Conservation (phyloP, 139 green algal species). For the Chlamydomonas incerta region DNA sequence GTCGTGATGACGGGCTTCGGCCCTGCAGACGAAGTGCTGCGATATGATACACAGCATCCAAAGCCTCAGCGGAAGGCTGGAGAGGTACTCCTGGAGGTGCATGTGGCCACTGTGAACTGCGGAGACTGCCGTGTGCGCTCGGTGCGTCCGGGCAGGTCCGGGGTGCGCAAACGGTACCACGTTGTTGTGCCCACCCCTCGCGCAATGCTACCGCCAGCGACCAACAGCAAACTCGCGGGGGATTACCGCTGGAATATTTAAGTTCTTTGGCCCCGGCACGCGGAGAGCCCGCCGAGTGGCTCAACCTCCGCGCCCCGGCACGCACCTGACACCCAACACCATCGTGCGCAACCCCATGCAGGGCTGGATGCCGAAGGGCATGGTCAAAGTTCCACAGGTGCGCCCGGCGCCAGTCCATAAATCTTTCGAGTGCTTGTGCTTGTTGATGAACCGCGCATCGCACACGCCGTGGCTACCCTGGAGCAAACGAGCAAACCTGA, state of each 20-base stretch:
- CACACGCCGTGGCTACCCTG: neutral
- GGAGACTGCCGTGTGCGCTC: neutral
- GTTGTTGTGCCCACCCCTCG: too few species aligned
- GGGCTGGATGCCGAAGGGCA: slow-evolving; percentile 1
- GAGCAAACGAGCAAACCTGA: neutral
- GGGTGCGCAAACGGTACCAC: too few species aligned
- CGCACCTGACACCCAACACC: neutral
- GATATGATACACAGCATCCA: neutral
- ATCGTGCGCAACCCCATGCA: neutral
- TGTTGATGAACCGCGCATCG: too few species aligned
- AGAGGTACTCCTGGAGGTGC: slow-evolving; percentile 27
- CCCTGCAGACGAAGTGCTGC: neutral
- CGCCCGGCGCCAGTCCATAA: too few species aligned
- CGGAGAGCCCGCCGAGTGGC: too few species aligned
- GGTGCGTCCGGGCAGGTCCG: neutral
- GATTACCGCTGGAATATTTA: too few species aligned
- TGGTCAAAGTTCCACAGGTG: slow-evolving; percentile 29
- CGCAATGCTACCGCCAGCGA: too few species aligned
- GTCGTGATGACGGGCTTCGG: slow-evolving; percentile 11
- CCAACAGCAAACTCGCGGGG: too few species aligned
- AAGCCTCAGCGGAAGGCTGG: slow-evolving; percentile 13
- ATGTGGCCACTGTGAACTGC: neutral
- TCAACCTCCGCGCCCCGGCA: too few species aligned
- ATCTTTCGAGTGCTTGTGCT: too few species aligned
- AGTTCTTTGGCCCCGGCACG: too few species aligned